Evolutionary conservation across 139 green algal genomes (phyloP).

Genomic region (Chlorella vulgaris): DNA sequence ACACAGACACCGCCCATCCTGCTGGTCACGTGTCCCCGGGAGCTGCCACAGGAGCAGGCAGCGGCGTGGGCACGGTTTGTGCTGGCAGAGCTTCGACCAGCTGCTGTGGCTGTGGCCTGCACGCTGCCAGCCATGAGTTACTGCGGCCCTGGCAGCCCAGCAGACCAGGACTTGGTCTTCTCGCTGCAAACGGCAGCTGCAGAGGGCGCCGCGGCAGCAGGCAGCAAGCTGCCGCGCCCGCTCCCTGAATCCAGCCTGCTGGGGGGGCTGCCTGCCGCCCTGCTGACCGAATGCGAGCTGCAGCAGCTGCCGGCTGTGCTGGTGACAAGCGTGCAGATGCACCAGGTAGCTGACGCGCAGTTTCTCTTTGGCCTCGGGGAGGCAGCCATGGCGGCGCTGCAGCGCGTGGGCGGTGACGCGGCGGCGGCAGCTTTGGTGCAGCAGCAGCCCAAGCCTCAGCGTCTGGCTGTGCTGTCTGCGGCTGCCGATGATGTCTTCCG

Average conservation of each 20-base stretch:
- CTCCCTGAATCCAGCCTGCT: constrained; percentile 26
- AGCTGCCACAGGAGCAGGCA: constrained; percentile 35
- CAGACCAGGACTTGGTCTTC: constrained; percentile 38
- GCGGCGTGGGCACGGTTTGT: constrained; percentile 8
- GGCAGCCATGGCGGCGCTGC: neutral
- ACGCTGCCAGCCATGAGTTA: constrained; percentile 39
- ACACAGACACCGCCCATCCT: neutral
- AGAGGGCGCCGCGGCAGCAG: neutral
- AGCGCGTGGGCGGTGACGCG: neutral
- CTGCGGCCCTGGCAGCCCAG: constrained; percentile 32
- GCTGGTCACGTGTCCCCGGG: neutral
- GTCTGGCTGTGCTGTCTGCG: neutral
- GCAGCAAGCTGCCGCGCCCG: constrained; percentile 7
- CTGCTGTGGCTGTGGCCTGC: neutral
- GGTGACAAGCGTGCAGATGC: constrained; percentile 19
- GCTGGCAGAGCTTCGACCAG: constrained; percentile 11
- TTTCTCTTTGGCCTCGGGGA: constrained; percentile 9
- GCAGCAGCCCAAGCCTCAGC: neutral
- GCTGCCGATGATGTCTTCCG: constrained; percentile 4
- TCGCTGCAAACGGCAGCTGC: constrained; percentile 4
- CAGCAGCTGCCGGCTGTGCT: neutral
- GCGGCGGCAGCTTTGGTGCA: neutral
- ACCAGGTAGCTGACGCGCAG: constrained; percentile 16
- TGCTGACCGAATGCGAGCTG: constrained; percentile 11
- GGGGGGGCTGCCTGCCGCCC: constrained; percentile 31